Conservation (phyloP, 2,329 filamentous ascomycete genomes). For the Ascomycota sp. region DNA sequence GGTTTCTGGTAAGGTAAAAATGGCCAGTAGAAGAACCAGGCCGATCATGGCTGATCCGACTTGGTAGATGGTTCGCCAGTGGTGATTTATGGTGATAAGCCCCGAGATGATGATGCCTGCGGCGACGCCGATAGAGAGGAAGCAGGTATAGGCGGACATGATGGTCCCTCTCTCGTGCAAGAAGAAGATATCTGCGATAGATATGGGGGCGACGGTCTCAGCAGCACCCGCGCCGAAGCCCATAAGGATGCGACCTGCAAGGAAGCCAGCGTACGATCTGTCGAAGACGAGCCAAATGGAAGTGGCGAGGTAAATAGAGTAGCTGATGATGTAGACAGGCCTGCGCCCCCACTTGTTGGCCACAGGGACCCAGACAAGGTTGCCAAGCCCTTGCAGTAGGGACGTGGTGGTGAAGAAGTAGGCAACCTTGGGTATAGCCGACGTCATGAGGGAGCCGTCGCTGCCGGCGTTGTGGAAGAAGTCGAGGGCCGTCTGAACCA, state of each 20-base stretch:
- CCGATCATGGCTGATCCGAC: conserved; percentile 27
- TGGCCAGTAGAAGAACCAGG: conserved; percentile 20
- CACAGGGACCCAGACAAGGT: conserved; percentile 23
- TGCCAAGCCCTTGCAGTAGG: conserved; percentile 24
- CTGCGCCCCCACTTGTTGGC: conserved; percentile 23
- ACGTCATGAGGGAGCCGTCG: conserved; percentile 7
- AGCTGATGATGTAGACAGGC: conserved; percentile 20
- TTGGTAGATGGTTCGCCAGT: conserved; percentile 29
- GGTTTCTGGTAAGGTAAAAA: conserved; percentile 33
- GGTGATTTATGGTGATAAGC: conserved; percentile 23
- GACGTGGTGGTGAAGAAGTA: conserved; percentile 31
- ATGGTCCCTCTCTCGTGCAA: conserved; percentile 29
- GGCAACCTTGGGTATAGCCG: conserved; percentile 19
- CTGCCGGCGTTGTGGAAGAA: conserved; percentile 20
- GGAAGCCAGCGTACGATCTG: conserved; percentile 16
- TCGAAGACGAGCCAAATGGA: conserved; percentile 22
- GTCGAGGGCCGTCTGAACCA: conserved; percentile 21
- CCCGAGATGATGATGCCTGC: conserved; percentile 21
- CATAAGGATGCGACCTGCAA: conserved; percentile 26
- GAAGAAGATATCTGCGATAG: conserved; percentile 33
- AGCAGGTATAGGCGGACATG: conserved; percentile 23
- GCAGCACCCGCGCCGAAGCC: conserved; percentile 30
- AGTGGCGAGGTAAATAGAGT: conserved; percentile 18
- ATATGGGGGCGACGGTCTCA: conserved; percentile 27
- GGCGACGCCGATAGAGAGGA: conserved; percentile 19